Evolutionary conservation across 2,329 filamentous ascomycete genomes (phyloP).

Genomic region (Sphaerostilbella broomeana): DNA sequence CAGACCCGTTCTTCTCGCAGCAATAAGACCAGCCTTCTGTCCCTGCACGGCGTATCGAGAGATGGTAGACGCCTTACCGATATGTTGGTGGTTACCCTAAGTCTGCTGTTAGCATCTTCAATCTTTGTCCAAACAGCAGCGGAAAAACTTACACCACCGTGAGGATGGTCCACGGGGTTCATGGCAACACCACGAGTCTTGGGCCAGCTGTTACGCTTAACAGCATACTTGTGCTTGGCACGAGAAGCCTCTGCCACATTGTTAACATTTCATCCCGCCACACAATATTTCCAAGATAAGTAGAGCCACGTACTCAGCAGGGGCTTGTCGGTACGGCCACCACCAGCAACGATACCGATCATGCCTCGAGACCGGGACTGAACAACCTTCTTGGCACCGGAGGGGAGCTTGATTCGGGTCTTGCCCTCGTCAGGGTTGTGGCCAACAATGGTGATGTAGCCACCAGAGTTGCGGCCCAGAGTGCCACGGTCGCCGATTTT

Average conservation of each 20-base stretch:
- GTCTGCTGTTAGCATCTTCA: slow-evolving; percentile 37
- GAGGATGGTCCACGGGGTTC: slow-evolving; percentile 99
- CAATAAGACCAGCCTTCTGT: slow-evolving; percentile 99
- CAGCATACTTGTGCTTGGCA: slow-evolving; percentile 99
- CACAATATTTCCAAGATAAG: background rate
- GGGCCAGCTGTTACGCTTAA: slow-evolving; percentile 99
- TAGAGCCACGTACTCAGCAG: slow-evolving; percentile 66
- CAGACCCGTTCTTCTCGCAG: slow-evolving; percentile 98
- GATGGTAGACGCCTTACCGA: slow-evolving; percentile 99
- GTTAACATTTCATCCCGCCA: slow-evolving; percentile 33
- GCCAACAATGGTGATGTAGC: slow-evolving; percentile 97
- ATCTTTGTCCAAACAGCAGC: slow-evolving; percentile 1
- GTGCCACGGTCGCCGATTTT: slow-evolving; percentile 95
- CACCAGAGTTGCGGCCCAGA: slow-evolving; percentile 94
- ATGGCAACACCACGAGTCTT: slow-evolving; percentile 99
- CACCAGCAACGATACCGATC: slow-evolving; percentile 99
- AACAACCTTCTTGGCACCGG: slow-evolving; percentile 98
- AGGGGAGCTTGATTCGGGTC: slow-evolving; percentile 99
- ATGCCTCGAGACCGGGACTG: slow-evolving; percentile 89
- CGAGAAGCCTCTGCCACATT: slow-evolving; percentile 77
- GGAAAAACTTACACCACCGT: slow-evolving; percentile 67
- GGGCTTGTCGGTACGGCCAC: slow-evolving; percentile 99
- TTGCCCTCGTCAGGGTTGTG: slow-evolving; percentile 99
- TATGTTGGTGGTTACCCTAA: slow-evolving; percentile 99
- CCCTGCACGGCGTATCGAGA: slow-evolving; percentile 94